These are phyloP conservation scores for Chlamydomonas sp. DNA, from an alignment of 139 green algal species.

Conservation along the genomic window DNA sequence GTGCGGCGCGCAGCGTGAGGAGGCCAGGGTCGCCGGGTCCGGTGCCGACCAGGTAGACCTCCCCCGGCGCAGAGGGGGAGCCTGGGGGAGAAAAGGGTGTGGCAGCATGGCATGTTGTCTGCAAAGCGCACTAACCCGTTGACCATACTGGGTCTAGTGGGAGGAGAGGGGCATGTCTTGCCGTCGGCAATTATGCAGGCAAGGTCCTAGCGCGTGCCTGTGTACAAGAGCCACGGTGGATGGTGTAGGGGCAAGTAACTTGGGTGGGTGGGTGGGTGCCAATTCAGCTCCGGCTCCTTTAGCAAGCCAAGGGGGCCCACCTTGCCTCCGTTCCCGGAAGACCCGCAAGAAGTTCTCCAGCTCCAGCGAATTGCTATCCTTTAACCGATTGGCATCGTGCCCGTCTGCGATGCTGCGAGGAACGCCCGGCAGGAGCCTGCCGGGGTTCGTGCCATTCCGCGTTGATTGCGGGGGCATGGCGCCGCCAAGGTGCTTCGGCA, in stretches of 20 bases:
- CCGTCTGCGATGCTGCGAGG: slow-evolving; percentile 25
- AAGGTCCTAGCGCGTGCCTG: neutral
- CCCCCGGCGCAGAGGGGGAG: slow-evolving; percentile 44
- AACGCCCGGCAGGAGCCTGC: neutral
- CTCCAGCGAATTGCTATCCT: slow-evolving; percentile 32
- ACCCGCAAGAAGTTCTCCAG: slow-evolving; percentile 41
- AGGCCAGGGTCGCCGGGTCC: slow-evolving; percentile 95
- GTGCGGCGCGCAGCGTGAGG: slow-evolving; percentile 90
- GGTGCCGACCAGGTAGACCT: slow-evolving; percentile 95
- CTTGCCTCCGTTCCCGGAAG: slow-evolving; percentile 9
- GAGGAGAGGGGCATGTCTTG: neutral
- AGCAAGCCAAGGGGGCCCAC: neutral
- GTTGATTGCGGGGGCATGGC: too few species aligned
- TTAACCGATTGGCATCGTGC: slow-evolving; percentile 14
- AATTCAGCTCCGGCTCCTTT: neutral
- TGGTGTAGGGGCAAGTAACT: neutral
- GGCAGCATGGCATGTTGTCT: neutral
- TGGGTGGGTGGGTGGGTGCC: neutral
- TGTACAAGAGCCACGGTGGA: too few species aligned
- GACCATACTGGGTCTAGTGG: neutral
- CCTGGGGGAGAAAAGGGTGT: neutral
- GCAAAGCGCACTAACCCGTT: neutral
- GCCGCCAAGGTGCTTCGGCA: too few species aligned
- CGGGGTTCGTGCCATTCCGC: too few species aligned
- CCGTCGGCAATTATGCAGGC: neutral